Evolutionary conservation across 768 basidiomycete species (phyloP), one percentile per base, ranked within the genome.

Genomic region (Nevesoporus exiguus): DNA sequence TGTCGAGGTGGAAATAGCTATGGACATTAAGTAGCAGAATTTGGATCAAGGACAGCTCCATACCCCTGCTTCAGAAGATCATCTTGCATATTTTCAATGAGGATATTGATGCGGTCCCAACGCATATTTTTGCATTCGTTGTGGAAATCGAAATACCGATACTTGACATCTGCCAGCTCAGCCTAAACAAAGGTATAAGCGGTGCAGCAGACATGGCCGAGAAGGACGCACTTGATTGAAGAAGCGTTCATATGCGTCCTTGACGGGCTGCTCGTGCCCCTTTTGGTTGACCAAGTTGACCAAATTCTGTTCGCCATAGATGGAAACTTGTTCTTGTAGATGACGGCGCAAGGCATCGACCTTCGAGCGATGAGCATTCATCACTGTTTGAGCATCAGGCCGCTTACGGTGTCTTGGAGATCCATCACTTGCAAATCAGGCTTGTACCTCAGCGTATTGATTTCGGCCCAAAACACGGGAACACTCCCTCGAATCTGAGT

Each of bases 401-500:
- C 31, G 73, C 84, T 61, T 61, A 94, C 95, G 25, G 94, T 90
- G 56, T 92, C 85, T 49, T 85, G 83, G 37, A 90, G 70, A 48
- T 98, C 93, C 96, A 99, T 98, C 52, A 98, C 80, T 71, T 93
- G 92, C 54, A 99, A 72, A 72, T 98, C 97, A 9, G 97, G 97
- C 64, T 93, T 96, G 69, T 98, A 99, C 61, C 94, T 80, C 61
- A 99, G 66, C 40, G 90, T 98, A 71, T 93, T 98, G 66, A 99
- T 76, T 70, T 99, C 96, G 1, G 92, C 90, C 96, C 97, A 99
- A 68, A 88, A 98, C 19, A 98, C 69, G 1, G 97, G 97, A 6
- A 93, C 84, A 61, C 93, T 96, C 11, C 97, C 97, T 59, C 97
- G 78, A 51, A 86, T 93, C 73, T 99, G 97, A 7, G 94, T 90